phyloP scores from a whole-genome alignment of 352 stramenopile species.

The Pythium oligandrum region DNA sequence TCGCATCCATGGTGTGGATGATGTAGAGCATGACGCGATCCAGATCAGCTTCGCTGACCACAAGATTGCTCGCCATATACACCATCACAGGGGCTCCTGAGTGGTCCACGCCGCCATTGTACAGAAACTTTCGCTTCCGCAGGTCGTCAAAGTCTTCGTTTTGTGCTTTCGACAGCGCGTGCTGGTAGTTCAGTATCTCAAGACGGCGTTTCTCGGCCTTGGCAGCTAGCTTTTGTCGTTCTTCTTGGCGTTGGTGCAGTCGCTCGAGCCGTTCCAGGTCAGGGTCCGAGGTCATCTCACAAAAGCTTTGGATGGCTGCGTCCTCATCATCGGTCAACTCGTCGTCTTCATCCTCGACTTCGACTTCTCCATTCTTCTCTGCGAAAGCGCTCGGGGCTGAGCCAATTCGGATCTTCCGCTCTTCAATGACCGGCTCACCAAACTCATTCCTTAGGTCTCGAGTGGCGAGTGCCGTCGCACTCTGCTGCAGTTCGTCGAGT shows the following conservation, averaged over 20 bases:
- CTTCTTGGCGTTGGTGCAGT: constrained; percentile 30
- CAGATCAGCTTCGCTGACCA: constrained; percentile 36
- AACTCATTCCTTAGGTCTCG: constrained; percentile 59
- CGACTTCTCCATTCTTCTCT: constrained; percentile 4
- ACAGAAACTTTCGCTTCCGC: constrained; percentile 49
- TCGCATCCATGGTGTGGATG: constrained; percentile 53
- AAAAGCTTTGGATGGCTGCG: constrained; percentile 46
- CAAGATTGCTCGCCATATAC: constrained; percentile 56
- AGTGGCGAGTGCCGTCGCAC: constrained; percentile 18
- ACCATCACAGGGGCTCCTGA: constrained; percentile 63
- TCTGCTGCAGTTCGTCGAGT: constrained; percentile 27
- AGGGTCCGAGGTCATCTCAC: constrained; percentile 49
- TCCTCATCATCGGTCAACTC: constrained; percentile 30
- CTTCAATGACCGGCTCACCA: constrained; percentile 73
- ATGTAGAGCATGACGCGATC: constrained; percentile 75
- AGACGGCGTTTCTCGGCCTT: constrained; percentile 10
- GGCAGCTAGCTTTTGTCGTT: constrained; percentile 27
- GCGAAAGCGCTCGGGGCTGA: too few species aligned
- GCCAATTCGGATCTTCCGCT: constrained; percentile 78
- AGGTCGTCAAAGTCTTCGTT: constrained; percentile 59
- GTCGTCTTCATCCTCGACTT: constrained; percentile 20
- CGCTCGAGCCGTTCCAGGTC: constrained; percentile 47
- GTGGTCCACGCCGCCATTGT: constrained; percentile 62
- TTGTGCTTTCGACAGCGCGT: constrained; percentile 37
- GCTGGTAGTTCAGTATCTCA: constrained; percentile 29